Base-by-base conservation (phyloP, 495 filamentous ascomycete species). In the Hypoxylon trugodes region DNA sequence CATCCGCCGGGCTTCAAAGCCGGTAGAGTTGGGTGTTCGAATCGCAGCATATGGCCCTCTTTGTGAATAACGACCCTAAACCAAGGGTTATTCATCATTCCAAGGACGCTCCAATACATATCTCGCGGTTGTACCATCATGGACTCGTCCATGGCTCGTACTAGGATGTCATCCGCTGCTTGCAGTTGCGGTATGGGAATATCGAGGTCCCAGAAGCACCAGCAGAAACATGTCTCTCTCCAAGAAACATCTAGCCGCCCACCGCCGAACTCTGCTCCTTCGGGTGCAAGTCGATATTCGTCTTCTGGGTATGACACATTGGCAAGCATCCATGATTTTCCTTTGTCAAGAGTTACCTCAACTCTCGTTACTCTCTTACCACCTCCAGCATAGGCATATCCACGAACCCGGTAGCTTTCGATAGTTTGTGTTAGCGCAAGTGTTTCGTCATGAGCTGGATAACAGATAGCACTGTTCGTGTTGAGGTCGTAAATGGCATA, bases 61-160 rank as follows among this genome's bases (percentile, higher is more conserved):
- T 88, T 87, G 36, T 83, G 86, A 55, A 98, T 91, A 4, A 86
- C 83, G 4, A 98, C 82, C 12, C 94, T 81, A 73, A 88, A 98
- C 94, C 94, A 98, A 5, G 93, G 89, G 69, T 96, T 97, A 72
- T 98, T 96, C 94, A 98, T 98, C 94, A 98, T 98, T 0, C 94
- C 94, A 36, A 97, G 77, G 13, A 97, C 93, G 54, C 85, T 90
- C 94, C 94, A 98, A 75, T 98, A 98, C 90, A 96, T 96, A 66
- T 98, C 94, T 57, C 90, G 81, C 4, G 94, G 93, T 69, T 96
- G 93, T 0, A 92, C 78, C 66, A 87, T 90, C 86, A 98, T 86
- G 25, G 89, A 85, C 42, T 98, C 94, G 69, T 98, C 94, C 91
- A 96, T 96, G 3, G 90, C 90, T 42, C 94, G 82, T 6, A 97